A percentile compares a stretch with the other conserved stretches of the same genome.
Conservation (phyloP, 108 stramenopile genomes). For the Bacterosira constricta region DNA sequence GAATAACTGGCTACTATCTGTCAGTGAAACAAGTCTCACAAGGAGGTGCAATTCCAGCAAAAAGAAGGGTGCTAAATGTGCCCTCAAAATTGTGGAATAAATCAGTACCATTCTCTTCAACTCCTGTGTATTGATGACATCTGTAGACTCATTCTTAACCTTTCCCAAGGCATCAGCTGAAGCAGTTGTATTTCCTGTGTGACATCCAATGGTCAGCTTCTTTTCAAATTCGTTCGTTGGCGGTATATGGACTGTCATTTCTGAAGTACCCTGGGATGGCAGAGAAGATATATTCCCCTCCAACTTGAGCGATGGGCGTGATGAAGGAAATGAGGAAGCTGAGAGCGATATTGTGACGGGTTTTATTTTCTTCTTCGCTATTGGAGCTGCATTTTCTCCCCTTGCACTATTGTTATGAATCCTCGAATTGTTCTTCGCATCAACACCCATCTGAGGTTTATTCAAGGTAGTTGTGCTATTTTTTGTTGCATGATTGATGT, state of each 20-base stretch:
- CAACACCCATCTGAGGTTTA: background rate
- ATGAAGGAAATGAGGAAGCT: background rate
- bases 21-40: slow-evolving; percentile 56
- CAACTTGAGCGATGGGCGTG: background rate
- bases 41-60: slow-evolving; percentile 76
- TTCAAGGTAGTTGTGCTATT: background rate
- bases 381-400: background rate
- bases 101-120: slow-evolving; percentile 54
- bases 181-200: too few species aligned
- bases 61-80: slow-evolving; percentile 71
- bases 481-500: background rate
- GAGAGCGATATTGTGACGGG: slow-evolving; percentile 14
- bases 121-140: background rate
- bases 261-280: background rate
- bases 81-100: slow-evolving; percentile 60
- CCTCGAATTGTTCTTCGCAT: background rate
- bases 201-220: background rate
- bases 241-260: background rate
- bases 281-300: background rate
- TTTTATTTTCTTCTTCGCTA: slow-evolving; percentile 20
- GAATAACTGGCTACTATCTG: background rate
- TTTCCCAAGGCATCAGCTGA: background rate
- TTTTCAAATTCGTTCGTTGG: background rate
- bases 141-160: background rate
- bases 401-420: background rate